phyloP scores from a whole-genome alignment of 1,139 yeast genomes.

The Yamadazyma blattariae region DNA sequence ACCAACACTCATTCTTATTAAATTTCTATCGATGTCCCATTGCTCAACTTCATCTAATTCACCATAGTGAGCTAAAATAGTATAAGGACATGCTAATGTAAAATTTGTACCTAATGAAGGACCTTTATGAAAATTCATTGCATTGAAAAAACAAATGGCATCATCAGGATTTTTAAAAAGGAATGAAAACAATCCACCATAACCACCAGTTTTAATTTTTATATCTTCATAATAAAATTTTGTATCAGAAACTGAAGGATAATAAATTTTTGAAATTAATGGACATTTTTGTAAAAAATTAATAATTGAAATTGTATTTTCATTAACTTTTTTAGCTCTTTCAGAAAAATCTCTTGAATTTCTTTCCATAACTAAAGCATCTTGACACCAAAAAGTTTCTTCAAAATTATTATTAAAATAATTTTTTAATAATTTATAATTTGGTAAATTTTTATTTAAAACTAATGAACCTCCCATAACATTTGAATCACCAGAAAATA shows the following conservation, averaged over 20 bases:
- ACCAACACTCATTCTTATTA: conserved; percentile 86
- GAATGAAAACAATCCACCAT: conserved; percentile 86
- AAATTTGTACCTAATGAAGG: conserved; percentile 94
- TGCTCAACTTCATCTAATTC: conserved; percentile 80
- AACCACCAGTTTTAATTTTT: conserved; percentile 74
- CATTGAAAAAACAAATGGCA: conserved; percentile 75
- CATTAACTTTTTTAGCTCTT: conserved; percentile 66
- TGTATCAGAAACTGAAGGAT: conserved; percentile 62
- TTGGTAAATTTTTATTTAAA: conserved; percentile 62
- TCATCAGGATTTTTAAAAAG: conserved; percentile 64
- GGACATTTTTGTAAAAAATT: conserved; percentile 46
- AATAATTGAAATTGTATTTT: conserved; percentile 57
- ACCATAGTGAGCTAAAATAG: conserved; percentile 82
- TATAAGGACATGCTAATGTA: conserved; percentile 88
- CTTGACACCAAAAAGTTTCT: conserved; percentile 89
- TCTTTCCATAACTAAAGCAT: conserved; percentile 86
- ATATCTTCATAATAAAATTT: conserved; percentile 67
- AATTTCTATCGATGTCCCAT: conserved; percentile 81
- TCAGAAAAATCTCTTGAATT: conserved; percentile 84
- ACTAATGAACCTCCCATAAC: conserved; percentile 93
- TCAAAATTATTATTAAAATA: conserved; percentile 57
- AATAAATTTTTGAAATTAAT: conserved; percentile 60
- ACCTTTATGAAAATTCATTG: conserved; percentile 77
- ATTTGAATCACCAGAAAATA: conserved; percentile 91
- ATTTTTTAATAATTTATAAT: conserved; percentile 51